Conservation (phyloP, 2,329 filamentous ascomycete species). For the Botryotinia narcissicola region DNA sequence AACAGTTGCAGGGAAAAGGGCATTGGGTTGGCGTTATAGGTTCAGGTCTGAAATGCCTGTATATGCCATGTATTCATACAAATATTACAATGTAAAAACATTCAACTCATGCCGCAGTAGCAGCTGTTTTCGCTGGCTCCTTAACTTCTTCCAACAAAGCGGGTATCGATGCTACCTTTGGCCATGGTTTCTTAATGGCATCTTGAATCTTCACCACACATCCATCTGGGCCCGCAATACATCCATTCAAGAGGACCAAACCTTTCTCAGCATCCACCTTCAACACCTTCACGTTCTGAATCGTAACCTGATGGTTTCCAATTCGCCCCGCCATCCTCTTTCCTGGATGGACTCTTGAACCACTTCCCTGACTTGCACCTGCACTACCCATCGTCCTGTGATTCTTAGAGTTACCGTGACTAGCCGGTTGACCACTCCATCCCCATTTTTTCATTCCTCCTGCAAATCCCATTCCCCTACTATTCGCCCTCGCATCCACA, state of each 20-base stretch:
- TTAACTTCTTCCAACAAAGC: slow-evolving; percentile 51
- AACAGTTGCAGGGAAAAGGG: slow-evolving; percentile 21
- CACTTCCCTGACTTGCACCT: slow-evolving; percentile 86
- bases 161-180: slow-evolving; percentile 45
- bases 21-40: slow-evolving; percentile 19
- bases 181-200: slow-evolving; percentile 83
- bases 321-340: slow-evolving; percentile 98
- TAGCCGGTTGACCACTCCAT: slow-evolving; percentile 83
- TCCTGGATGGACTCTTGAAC: slow-evolving; percentile 87
- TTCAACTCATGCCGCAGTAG: slow-evolving; percentile 26
- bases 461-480: slow-evolving; percentile 87
- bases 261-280: slow-evolving; percentile 85
- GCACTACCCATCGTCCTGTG: slow-evolving; percentile 90
- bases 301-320: slow-evolving; percentile 83
- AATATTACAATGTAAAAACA: slow-evolving; percentile 28
- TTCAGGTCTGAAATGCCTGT: slow-evolving; percentile 32
- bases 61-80: slow-evolving; percentile 37
- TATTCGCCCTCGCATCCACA: slow-evolving; percentile 78
- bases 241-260: slow-evolving; percentile 82
- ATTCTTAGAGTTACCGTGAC: slow-evolving; percentile 92
- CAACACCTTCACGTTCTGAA: slow-evolving; percentile 88
- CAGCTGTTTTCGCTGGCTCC: slow-evolving; percentile 41
- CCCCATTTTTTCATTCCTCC: slow-evolving; percentile 98
- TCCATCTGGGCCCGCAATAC: slow-evolving; percentile 84
- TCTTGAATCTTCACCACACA: slow-evolving; percentile 83